Percentiles rank a stretch among this genome's conserved stretches.
Conservation (phyloP, 1,284 basidiomycete genomes). For the Puccinia brachypodii region DNA sequence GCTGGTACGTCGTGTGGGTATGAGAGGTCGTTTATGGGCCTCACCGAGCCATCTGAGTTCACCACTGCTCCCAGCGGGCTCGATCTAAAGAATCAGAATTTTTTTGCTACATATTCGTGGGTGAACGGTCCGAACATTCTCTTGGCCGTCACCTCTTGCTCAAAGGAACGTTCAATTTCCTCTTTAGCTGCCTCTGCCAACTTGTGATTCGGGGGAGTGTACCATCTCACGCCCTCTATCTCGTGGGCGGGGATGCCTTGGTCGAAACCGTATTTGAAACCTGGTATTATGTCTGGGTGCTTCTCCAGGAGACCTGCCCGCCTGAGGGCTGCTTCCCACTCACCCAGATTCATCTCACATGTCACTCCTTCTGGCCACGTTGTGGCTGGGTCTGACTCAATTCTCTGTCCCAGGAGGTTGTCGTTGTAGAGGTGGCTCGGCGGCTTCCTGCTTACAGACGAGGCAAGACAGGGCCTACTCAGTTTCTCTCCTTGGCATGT, state of each 20-base stretch:
- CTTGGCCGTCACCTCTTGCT: not conserved
- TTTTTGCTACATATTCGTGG: not conserved
- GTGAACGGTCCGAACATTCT: constrained; percentile 26
- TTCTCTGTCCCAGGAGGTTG: not conserved
- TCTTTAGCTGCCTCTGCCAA: not conserved
- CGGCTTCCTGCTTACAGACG: too few relatives aligned
- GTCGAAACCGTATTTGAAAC: not conserved
- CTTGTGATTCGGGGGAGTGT: not conserved
- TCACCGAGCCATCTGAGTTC: not conserved
- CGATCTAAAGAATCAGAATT: not conserved
- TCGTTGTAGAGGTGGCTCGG: not conserved
- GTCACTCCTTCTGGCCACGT: not conserved
- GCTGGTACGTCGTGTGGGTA: not conserved
- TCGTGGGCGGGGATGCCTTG: constrained; percentile 3
- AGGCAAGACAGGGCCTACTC: too few relatives aligned
- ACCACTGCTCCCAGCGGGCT: constrained; percentile 3
- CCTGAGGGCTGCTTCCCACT: not conserved
- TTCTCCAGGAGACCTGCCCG: not conserved
- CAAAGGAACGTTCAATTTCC: not conserved
- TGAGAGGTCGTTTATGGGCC: constrained; percentile 10
- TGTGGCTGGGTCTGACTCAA: not conserved
- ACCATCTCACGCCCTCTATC: not conserved
- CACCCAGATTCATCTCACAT: not conserved
- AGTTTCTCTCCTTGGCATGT: too few relatives aligned
- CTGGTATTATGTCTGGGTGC: not conserved